A percentile compares a stretch with the other conserved stretches of the same genome.
These are phyloP conservation scores for Trichoderma semiorbis DNA, from an alignment of 2,329 filamentous ascomycete genomes.

Conservation along the genomic window DNA sequence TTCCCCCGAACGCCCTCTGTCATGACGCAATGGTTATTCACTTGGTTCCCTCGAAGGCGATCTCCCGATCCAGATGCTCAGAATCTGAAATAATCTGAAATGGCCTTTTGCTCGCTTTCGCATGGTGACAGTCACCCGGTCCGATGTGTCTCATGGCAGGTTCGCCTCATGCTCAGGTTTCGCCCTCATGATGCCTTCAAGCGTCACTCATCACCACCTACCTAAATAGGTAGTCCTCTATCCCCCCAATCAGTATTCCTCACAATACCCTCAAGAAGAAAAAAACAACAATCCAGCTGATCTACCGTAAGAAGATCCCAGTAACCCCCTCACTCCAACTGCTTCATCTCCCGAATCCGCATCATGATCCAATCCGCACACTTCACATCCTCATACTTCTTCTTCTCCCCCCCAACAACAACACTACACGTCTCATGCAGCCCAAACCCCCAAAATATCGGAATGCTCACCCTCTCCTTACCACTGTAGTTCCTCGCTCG, in stretches of 20 bases:
- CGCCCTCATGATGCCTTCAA: neutral
- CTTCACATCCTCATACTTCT: constrained; percentile 39
- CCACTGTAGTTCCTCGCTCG: constrained; percentile 41
- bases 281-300: neutral
- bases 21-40: neutral
- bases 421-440: constrained; percentile 41
- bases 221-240: neutral
- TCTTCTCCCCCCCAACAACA: constrained; percentile 35
- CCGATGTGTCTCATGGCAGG: neutral
- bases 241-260: neutral
- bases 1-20: neutral
- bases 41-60: neutral
- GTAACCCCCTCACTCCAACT: neutral
- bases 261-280: neutral
- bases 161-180: neutral
- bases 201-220: neutral
- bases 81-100: neutral
- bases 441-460: constrained; percentile 46
- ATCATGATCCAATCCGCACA: constrained; percentile 39
- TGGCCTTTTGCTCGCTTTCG: neutral
- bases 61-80: neutral
- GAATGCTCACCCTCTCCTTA: constrained; percentile 41
- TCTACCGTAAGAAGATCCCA: neutral
- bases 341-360: constrained; percentile 33
- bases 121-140: neutral